Evolutionary conservation across 352 stramenopile species (phyloP), one percentile per base, ranked within the genome.

Genomic region (Pythium guiyangense): DNA sequence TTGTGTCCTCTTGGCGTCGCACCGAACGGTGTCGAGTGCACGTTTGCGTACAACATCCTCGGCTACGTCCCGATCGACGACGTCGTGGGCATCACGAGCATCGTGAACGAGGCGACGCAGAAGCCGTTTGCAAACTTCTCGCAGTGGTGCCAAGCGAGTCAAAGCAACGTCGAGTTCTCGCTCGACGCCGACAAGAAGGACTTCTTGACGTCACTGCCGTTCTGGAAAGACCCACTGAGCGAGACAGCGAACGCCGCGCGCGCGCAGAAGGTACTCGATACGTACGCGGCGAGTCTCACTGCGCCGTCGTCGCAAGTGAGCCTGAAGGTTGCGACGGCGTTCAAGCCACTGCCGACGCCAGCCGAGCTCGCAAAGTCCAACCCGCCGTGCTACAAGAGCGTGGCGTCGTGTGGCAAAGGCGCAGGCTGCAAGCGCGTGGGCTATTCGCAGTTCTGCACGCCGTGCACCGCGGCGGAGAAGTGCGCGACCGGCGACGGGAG

Each of bases 11-110:
- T 34, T 3, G 29, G 29, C 29, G 29, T 34, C 3, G 29, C 70
- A 3, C 83, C 83, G 0, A 71, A 91, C 45, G 83, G 83, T 15
- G 70, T 93, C 1, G 70, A 81, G 18, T 93, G 83, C 53, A 93
- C 79, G 14, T 93, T 80, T 42, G 66, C 78, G 17, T 93, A 93
- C 73, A 84, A 84, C 53, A 77, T 93, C 39, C 39, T 93, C 0
- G 83, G 83, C 25, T 90, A 74, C 75, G 74, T 92, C 17, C 64
- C 82, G 15, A 86, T 92, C 50, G 82, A 92, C 45, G 82, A 92
- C 47, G 59, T 92, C 27, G 82, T 92, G 1, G 82, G 82, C 6
- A 90, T 92, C 63, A 90, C 82, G 6, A 57, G 51, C 17, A 66
- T 88, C n/a, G 67, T 77, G 29, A 77, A 88, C 59, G 59, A 79